A percentile compares a stretch with the other conserved stretches of the same genome.
Conservation (phyloP, 345 rosid genomes). For the Bruguiera parviflora region DNA sequence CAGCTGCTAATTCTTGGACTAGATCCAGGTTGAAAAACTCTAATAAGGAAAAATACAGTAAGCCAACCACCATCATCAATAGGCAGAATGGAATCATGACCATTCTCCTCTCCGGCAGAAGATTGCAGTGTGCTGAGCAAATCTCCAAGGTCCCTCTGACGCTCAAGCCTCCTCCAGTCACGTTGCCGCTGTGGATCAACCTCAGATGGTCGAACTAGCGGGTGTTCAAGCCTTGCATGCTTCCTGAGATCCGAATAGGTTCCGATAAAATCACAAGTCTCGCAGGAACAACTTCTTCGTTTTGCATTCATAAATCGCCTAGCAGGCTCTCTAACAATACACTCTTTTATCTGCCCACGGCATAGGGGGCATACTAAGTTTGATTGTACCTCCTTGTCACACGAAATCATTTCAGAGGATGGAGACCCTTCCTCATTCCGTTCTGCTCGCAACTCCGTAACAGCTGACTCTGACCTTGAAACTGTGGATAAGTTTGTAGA, state of each 20-base stretch:
- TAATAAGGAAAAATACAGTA: constrained; percentile 77
- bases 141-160: constrained; percentile 93
- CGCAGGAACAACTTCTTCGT: constrained; percentile 80
- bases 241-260: constrained; percentile 78
- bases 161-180: constrained; percentile 92
- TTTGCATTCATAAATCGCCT: constrained; percentile 83
- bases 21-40: constrained; percentile 72
- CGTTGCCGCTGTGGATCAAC: constrained; percentile 89
- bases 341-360: constrained; percentile 78
- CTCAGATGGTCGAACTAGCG: constrained; percentile 78
- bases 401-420: constrained; percentile 19
- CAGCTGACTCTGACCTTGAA: constrained; percentile 28
- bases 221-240: constrained; percentile 87
- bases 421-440: constrained; percentile 30
- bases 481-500: constrained; percentile 17
- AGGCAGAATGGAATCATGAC: constrained; percentile 44
- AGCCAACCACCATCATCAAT: constrained; percentile 77
- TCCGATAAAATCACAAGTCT: constrained; percentile 73
- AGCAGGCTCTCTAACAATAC: constrained; percentile 68
- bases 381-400: constrained; percentile 37
- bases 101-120: constrained; percentile 76
- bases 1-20: constrained; percentile 75
- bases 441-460: constrained; percentile 37
- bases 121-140: constrained; percentile 86
- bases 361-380: constrained; percentile 83